phyloP scores from a whole-genome alignment of 768 basidiomycete genomes.

The Pisolithus tinctorius region DNA sequence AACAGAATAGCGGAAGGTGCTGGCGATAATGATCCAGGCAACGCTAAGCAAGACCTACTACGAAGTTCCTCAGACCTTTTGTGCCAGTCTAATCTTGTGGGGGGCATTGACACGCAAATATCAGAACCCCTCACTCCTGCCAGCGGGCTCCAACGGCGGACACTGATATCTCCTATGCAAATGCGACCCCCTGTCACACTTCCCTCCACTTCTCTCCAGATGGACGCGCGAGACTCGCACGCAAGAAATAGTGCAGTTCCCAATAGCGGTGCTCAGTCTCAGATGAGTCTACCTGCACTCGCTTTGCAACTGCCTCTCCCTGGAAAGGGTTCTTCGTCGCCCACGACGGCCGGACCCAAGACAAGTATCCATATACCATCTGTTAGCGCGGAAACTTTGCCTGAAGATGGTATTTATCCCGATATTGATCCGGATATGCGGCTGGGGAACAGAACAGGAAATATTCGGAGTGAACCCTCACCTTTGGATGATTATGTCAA shows the following conservation, averaged over 20 bases:
- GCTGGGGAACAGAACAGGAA: neutral
- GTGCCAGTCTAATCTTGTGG: slow-evolving; percentile 7
- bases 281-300: slow-evolving; percentile 10
- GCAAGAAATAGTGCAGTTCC: no score
- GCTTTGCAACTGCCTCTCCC: slow-evolving; percentile 15
- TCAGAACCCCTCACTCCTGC: slow-evolving; percentile 17
- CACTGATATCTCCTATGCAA: slow-evolving; percentile 17
- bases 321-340: slow-evolving; percentile 8
- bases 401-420: neutral
- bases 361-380: slow-evolving; percentile 1
- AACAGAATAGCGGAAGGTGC: neutral
- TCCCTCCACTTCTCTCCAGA: neutral
- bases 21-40: neutral
- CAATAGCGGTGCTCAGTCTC: no score
- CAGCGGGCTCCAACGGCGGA: slow-evolving; percentile 18
- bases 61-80: neutral
- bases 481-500: slow-evolving; percentile 89
- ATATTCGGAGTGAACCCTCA: slow-evolving; percentile 14
- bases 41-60: neutral
- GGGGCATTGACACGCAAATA: slow-evolving; percentile 14
- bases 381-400: no score
- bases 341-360: slow-evolving; percentile 4
- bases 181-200: slow-evolving; percentile 4
- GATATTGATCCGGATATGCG: neutral
- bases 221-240: no score